Base-by-base conservation (phyloP, 2,329 filamentous ascomycete species). In the Penicillium sp. region DNA sequence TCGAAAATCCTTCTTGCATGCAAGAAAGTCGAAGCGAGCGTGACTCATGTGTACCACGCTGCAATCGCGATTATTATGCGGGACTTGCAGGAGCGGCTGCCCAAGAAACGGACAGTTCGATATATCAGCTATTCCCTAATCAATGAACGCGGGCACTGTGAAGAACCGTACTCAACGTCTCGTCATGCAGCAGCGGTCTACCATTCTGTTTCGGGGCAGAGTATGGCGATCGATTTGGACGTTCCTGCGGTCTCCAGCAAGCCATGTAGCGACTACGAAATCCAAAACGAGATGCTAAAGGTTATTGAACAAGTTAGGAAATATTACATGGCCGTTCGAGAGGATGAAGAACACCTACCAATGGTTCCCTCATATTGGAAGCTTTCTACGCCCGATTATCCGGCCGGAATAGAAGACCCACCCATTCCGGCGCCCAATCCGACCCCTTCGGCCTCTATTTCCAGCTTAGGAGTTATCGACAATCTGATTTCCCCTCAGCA, bases 401-500 rank as follows among this genome's bases (percentile, higher is more conserved):
- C 62, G 0, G 2, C 32, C 0, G 56, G 60, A 8, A 40, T 40
- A 2, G 37, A 15, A 6, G 46, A 46, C 3, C 58, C 59, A 0
- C 43, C 54, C 1, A 39, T 65, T 20, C 64, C 61, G 1, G 23
- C 21, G 2, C 60, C 51, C 1, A 64, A 64, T 20, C 17, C 51
- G 5, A 41, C 41, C 1, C 60, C 62, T 0, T 66, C 64, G 0
- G 61, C 55, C 2, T 63, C 61, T 0, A 59, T 65, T 5, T 62
- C 62, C 0, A 64, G 63, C 27, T 30, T 66, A 30, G 64, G 64
- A 0, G 47, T 59, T 7, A 52, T 76, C 2, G 75, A 78, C 18
- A 49, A 55, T 7, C 63, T 75, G 0, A 63, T 78, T 1, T 24
- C 47, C 0, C 63, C 63, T 0, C 55, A 51, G 2, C 56, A 58